Percentiles rank a stretch among this genome's conserved stretches.
Evolutionary conservation across 768 basidiomycete species (phyloP).

Genomic region (Panellus pusillus): DNA sequence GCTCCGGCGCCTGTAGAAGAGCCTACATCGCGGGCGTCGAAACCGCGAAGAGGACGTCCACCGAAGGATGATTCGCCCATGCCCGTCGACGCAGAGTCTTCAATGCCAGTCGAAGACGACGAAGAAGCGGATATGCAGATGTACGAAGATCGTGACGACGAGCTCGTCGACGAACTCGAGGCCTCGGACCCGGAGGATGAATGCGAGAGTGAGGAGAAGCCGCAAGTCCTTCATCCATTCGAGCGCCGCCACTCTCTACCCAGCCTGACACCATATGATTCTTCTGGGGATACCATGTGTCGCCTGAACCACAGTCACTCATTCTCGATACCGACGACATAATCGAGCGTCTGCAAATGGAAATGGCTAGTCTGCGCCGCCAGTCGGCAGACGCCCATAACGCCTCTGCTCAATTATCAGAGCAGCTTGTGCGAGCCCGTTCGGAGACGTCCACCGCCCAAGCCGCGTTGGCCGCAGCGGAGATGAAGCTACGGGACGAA

Average conservation of each 20-base stretch:
- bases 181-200: slow-evolving; percentile 45
- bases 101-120: slow-evolving; percentile 37
- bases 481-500: slow-evolving; percentile 64
- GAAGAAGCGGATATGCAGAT: slow-evolving; percentile 36
- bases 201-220: slow-evolving; percentile 70
- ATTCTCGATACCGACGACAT: slow-evolving; percentile 34
- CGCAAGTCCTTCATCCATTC: slow-evolving; percentile 40
- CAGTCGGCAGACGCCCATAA: slow-evolving; percentile 68
- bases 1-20: background rate
- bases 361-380: slow-evolving; percentile 61
- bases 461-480: slow-evolving; percentile 52
- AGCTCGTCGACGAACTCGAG: slow-evolving; percentile 34
- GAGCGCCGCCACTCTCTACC: slow-evolving; percentile 40
- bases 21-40: background rate
- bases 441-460: slow-evolving; percentile 58
- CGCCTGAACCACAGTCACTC: background rate
- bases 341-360: slow-evolving; percentile 64
- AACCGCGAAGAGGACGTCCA: slow-evolving; percentile 21
- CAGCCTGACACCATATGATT: slow-evolving; percentile 35
- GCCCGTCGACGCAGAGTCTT: background rate
- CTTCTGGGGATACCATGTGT: slow-evolving; percentile 17
- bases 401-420: slow-evolving; percentile 62
- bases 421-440: slow-evolving; percentile 68
- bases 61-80: slow-evolving; percentile 19
- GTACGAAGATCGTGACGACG: slow-evolving; percentile 27